These are phyloP conservation scores for Rutidosis leptorrhynchoides DNA, from an alignment of 129 eudicot genomes.

Conservation along the genomic window DNA sequence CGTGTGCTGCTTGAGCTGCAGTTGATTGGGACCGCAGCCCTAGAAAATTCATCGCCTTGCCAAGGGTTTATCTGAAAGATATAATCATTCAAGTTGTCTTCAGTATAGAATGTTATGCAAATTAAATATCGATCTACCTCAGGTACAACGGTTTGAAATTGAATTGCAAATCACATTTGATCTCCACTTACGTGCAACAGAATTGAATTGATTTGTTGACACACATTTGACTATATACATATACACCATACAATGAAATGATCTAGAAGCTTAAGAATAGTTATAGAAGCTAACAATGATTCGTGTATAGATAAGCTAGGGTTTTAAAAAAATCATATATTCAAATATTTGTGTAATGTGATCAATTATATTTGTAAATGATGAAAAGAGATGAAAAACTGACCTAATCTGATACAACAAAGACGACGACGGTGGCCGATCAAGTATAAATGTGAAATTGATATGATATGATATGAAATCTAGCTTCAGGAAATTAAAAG, in stretches of 20 bases:
- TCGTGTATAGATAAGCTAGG: not conserved
- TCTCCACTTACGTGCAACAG: not conserved
- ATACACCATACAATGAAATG: not conserved
- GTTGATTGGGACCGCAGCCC: constrained; percentile 69
- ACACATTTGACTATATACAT: not conserved
- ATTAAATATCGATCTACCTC: not conserved
- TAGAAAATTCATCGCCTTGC: constrained; percentile 70
- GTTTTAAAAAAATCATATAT: not conserved
- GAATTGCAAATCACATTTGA: not conserved
- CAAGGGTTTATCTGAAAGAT: not conserved
- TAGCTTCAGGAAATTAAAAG: not conserved
- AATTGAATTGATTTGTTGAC: not conserved
- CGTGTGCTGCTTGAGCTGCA: constrained; percentile 46
- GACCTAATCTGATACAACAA: not conserved
- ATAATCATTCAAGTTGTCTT: not conserved
- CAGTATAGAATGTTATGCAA: not conserved
- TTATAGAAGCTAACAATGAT: not conserved
- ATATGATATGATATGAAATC: not conserved
- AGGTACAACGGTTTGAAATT: not conserved
- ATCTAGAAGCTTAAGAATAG: not conserved
- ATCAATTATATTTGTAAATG: not conserved
- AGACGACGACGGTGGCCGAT: not conserved
- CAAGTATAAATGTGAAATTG: not conserved
- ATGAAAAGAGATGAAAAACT: not conserved
- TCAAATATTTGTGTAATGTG: not conserved